Evolutionary conservation across 371 early-diverging fungal genomes (phyloP).

Genomic region (Nematocida sp.): DNA sequence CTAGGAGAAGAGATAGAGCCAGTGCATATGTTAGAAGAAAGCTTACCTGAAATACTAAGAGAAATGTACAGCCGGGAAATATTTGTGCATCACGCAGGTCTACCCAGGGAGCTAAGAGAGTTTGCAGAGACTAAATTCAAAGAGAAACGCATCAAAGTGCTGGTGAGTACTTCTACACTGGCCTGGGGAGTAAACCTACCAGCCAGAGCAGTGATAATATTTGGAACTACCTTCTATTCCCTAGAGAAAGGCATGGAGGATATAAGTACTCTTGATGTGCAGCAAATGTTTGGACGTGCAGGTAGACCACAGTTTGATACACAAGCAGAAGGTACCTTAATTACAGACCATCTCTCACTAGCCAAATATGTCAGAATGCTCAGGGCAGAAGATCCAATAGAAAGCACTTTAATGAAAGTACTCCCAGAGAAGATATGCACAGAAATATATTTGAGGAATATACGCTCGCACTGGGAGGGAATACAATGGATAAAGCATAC

Average conservation of each 20-base stretch:
- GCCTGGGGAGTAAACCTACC: conserved; percentile 99
- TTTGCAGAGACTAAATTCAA: conserved; percentile 85
- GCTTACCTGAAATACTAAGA: conserved; percentile 19
- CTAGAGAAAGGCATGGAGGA: conserved; percentile 79
- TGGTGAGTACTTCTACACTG: conserved; percentile 92
- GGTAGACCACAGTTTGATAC: conserved; percentile 96
- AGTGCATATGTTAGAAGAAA: neutral
- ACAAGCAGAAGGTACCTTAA: conserved; percentile 86
- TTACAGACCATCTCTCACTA: conserved; percentile 81
- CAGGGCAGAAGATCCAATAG: conserved; percentile 88
- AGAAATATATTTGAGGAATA: conserved; percentile 83
- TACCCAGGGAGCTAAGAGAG: conserved; percentile 82
- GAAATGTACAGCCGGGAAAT: conserved; percentile 68
- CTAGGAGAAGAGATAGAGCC: conserved; percentile 1
- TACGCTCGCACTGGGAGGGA: conserved; percentile 80
- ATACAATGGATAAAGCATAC: conserved; percentile 89
- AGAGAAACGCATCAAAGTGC: conserved; percentile 78
- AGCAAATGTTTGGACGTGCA: conserved; percentile 98
- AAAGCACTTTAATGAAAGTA: conserved; percentile 79
- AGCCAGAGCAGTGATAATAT: conserved; percentile 93
- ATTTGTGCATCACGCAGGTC: conserved; percentile 95
- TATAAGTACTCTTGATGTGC: conserved; percentile 66
- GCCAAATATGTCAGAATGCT: conserved; percentile 83
- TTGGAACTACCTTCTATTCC: conserved; percentile 89
- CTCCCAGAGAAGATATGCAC: conserved; percentile 85